These are phyloP conservation scores for Asparagopsis taxiformis DNA, from an alignment of 31 red algal species.

Conservation along the genomic window DNA sequence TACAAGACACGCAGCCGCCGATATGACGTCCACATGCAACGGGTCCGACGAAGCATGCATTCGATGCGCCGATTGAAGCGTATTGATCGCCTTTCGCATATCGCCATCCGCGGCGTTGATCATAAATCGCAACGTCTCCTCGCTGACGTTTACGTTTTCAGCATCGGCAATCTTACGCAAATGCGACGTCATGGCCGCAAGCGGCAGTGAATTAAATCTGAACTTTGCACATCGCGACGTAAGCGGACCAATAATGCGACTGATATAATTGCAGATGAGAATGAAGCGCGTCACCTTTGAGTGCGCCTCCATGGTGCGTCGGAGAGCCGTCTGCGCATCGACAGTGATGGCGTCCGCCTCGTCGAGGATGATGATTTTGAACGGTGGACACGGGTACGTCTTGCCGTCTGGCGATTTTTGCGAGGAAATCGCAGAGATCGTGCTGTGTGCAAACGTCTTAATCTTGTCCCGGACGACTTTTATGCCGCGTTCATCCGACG, in stretches of 20 bases:
- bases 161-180: slow-evolving; percentile 33
- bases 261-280: slow-evolving; percentile 89
- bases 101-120: slow-evolving; percentile 58
- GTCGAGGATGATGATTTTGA: slow-evolving; percentile 93
- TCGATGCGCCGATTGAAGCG: slow-evolving; percentile 67
- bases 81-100: slow-evolving; percentile 80
- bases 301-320: slow-evolving; percentile 80
- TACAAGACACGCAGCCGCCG: slow-evolving; percentile 70
- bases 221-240: slow-evolving; percentile 90
- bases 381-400: slow-evolving; percentile 21
- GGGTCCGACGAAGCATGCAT: slow-evolving; percentile 12
- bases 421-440: slow-evolving; percentile 8
- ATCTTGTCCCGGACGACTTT: slow-evolving; percentile 87
- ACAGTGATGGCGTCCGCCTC: slow-evolving; percentile 96
- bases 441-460: slow-evolving; percentile 77
- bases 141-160: slow-evolving; percentile 52
- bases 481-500: slow-evolving; percentile 97
- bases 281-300: slow-evolving; percentile 83
- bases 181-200: slow-evolving; percentile 23
- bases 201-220: slow-evolving; percentile 72
- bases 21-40: slow-evolving; percentile 45
- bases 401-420: slow-evolving; percentile 21
- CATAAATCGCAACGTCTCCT: slow-evolving; percentile 30
- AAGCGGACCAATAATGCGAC: slow-evolving; percentile 83
- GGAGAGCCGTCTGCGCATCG: slow-evolving; percentile 86